Evolutionary conservation across 345 rosid species (phyloP), one percentile per base, ranked within the genome.

Genomic region (Rhodamnia rubescens): DNA sequence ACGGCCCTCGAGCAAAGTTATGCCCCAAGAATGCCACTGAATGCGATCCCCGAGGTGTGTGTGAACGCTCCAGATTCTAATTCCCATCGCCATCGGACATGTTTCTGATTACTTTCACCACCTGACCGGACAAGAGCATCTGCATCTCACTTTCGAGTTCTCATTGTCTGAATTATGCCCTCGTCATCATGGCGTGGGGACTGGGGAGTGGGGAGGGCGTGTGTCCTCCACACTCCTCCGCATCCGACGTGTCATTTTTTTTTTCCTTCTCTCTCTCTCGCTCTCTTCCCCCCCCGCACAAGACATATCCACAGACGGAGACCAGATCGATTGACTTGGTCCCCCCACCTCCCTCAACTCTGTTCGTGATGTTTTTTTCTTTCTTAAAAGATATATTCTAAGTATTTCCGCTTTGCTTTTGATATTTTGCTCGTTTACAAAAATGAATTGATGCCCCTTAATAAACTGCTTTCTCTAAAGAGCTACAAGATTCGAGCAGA

Each of bases 211-310:
- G 36, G 26, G 4, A 4, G 27, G 81, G 84, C 59, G 84, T 85
- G 85, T 85, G 87, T 18, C 87, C 61, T 9, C 84, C 87, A 85
- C 87, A 85, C 85, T 82, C 87, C 81, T 59, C 44, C 51, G 3
- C 13, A 82, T 82, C 83, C 24, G 54, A 44, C 53, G 55, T 20
- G 55, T 58, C 27, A 7, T 59, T 24, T 59, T 52, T 55, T 52
- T 44, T 50, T 29, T 14, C 2, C 18, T 24, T 27, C 32, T 29
- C 18, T 44, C 51, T 5, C 85, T 6, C 50, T 61, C 15, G 74
- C 8, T 69, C 24, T 32, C 78, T 18, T 32, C 1, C 44, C 32
- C 7, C 75, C 1, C 44, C 32, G 15, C 75, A 5, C 75, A 36
- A 64, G 75, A 6, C 42, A 15, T 3, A 59, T 59, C 36, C 74